Percentiles rank a stretch among this genome's conserved stretches.
These are phyloP conservation scores for Alloteropsis semialata DNA, from an alignment of 176 grass and related monocot genomes.

Conservation along the genomic window DNA sequence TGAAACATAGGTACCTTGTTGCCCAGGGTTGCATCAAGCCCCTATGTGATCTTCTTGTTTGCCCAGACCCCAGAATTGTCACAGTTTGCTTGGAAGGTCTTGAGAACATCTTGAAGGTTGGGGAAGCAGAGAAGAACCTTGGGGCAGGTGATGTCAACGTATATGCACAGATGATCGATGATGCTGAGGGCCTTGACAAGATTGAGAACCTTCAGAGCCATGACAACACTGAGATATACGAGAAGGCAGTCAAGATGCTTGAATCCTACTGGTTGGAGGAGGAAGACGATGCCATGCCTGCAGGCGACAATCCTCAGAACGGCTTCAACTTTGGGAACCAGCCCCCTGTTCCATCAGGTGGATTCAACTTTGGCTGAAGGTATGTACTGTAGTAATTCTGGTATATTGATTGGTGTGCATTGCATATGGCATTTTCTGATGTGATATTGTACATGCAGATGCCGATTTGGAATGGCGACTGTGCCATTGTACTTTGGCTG, in stretches of 20 bases:
- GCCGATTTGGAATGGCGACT: slow-evolving; percentile 29
- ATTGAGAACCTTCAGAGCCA: slow-evolving; percentile 98
- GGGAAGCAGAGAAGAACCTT: slow-evolving; percentile 70
- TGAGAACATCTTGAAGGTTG: slow-evolving; percentile 85
- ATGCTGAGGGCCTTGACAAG: slow-evolving; percentile 92
- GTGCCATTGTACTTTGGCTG: slow-evolving; percentile 52
- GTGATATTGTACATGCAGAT: slow-evolving; percentile 31
- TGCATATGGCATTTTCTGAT: slow-evolving; percentile 18
- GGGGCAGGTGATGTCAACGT: slow-evolving; percentile 63
- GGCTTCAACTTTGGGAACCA: slow-evolving; percentile 68
- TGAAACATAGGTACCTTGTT: slow-evolving; percentile 64
- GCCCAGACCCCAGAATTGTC: slow-evolving; percentile 81
- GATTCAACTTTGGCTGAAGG: slow-evolving; percentile 82
- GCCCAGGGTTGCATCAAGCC: slow-evolving; percentile 91
- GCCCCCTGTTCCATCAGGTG: slow-evolving; percentile 57
- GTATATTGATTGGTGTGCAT: not conserved
- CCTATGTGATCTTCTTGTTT: slow-evolving; percentile 83
- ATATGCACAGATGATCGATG: slow-evolving; percentile 83
- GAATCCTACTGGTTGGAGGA: slow-evolving; percentile 91
- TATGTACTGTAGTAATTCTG: not conserved
- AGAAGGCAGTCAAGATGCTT: slow-evolving; percentile 92
- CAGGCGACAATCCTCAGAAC: slow-evolving; percentile 53
- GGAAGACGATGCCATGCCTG: slow-evolving; percentile 61
- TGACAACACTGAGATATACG: slow-evolving; percentile 88
- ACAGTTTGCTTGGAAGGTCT: slow-evolving; percentile 91